Conservation (phyloP, 768 basidiomycete species). For the Podaxis sp. region DNA sequence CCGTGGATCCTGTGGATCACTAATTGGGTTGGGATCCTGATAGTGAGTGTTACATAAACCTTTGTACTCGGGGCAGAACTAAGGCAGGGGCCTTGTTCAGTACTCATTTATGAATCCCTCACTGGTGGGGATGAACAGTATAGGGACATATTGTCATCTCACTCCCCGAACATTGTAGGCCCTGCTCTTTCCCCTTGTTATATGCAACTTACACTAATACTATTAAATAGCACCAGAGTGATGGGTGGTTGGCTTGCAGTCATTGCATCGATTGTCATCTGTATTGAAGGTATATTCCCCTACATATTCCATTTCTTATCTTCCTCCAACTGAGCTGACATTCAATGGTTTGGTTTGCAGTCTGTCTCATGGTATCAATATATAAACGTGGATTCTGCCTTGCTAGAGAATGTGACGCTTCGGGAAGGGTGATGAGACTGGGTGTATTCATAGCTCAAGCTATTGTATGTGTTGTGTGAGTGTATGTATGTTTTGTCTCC, state of each 20-base stretch:
- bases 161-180: neutral
- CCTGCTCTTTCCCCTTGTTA: neutral
- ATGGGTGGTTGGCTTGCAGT: slow-evolving; percentile 2
- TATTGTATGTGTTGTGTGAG: neutral
- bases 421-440: neutral
- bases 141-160: slow-evolving; percentile 10
- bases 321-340: neutral
- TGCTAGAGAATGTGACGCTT: neutral
- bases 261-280: neutral
- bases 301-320: no score
- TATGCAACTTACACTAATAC: neutral
- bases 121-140: neutral
- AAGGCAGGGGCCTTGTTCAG: neutral
- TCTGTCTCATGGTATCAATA: neutral
- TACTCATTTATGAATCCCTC: neutral
- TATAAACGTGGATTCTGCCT: slow-evolving; percentile 2
- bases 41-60: neutral
- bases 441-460: neutral
- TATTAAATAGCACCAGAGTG: neutral
- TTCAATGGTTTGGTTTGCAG: neutral
- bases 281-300: neutral
- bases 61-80: neutral
- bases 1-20: slow-evolving; percentile 7
- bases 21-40: neutral
- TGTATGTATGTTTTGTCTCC: neutral